Evolutionary conservation across 306 rosid species (phyloP), one percentile per base, ranked within the genome.

Genomic region (Lathyrus aphaca): DNA sequence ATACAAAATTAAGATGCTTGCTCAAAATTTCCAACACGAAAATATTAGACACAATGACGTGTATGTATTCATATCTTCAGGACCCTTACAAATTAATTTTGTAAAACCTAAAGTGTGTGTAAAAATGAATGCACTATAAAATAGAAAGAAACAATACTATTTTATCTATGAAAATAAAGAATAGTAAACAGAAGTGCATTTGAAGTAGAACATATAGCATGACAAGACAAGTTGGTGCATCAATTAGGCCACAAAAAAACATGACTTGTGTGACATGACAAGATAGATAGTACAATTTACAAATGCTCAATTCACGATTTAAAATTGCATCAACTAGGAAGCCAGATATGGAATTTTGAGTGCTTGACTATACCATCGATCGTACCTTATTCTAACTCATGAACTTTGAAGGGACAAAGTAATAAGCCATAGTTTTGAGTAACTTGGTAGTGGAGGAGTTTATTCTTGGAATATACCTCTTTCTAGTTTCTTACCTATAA

Each of bases 381-480:
- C 30, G 25, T 53, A 44, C 27, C 77, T 71, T 66, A 55, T 70
- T 79, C 43, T 68, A 61, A 58, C 44, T 56, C 53, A 68, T 57
- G 39, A 71, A 48, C 10, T 61, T 61, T 61, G 71, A 56, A 65
- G 48, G 27, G 32, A 5, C 68, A 72, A 49, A 46, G 23, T 66
- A 56, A 32, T n/a, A n/a, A 58, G 64, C 43, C 15, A 35, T 35
- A 21, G 64, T 35, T 62, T 29, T 48, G 80, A 74, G 79, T 60
- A 72, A 37, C 11, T 56, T 39, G 69, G 29, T 39, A 88, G 91
- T 86, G 91, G 87, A 60, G 44, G 46, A 74, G 88, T 84, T 81
- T 89, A 88, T 82, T 57, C 95, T 44, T 69, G 83, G 89, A 84
- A 88, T 86, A 84, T 86, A 43, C 91, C 77, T 76, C 18, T 3